Evolutionary conservation across 164 flowering plant genomes (phyloP).

Genomic region (Litsea cubeba): DNA sequence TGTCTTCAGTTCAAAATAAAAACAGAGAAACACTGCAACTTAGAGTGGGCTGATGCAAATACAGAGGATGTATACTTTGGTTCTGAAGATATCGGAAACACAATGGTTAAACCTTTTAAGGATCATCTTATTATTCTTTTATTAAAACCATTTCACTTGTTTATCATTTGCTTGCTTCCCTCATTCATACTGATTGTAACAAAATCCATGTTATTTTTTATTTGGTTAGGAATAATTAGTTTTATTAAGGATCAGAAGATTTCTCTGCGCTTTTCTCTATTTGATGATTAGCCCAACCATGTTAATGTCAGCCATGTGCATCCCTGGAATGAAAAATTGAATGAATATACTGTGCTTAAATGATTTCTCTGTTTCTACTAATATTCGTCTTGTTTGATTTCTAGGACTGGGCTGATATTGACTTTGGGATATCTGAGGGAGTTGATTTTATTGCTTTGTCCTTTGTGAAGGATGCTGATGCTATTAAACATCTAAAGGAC

Average conservation of each 20-base stretch:
- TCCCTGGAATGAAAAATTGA: too few species aligned
- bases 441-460: slow-evolving; percentile 83
- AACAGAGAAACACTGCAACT: not conserved
- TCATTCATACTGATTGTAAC: too few species aligned
- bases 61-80: too few species aligned
- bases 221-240: too few species aligned
- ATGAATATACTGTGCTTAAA: too few species aligned
- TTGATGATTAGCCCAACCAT: too few species aligned
- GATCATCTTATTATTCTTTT: not conserved
- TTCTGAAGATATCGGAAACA: too few species aligned
- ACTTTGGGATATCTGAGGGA: slow-evolving; percentile 82
- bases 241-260: not conserved
- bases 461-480: slow-evolving; percentile 65
- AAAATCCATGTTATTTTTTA: not conserved
- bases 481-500: slow-evolving; percentile 50
- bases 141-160: not conserved
- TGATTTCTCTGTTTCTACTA: not conserved
- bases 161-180: too few species aligned
- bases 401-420: slow-evolving; percentile 87
- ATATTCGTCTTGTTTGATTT: slow-evolving; percentile 11
- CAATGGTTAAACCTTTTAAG: not conserved
- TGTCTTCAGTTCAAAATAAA: not conserved
- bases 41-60: not conserved
- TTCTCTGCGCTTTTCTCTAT: not conserved
- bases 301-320: too few species aligned